A percentile compares a stretch with the other conserved stretches of the same genome.
Conservation (phyloP, 2,329 filamentous ascomycete species). For the Pseudocercospora musae region DNA sequence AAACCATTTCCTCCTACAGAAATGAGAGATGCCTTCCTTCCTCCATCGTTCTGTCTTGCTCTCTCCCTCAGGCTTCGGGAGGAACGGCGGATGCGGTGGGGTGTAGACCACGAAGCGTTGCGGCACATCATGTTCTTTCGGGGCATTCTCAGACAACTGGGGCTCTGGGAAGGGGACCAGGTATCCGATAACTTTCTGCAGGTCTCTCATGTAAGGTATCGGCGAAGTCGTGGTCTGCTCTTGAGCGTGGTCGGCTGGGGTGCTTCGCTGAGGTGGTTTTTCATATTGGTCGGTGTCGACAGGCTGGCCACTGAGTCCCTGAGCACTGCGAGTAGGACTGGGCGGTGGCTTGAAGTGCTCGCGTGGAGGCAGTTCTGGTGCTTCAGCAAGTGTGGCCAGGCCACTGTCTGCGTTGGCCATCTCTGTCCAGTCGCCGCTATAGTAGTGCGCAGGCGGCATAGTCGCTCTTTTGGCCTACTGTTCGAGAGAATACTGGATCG, state of each 20-base stretch:
- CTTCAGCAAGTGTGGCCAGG: background rate
- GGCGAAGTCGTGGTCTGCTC: slow-evolving; percentile 20
- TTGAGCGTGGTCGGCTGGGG: background rate
- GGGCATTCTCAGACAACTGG: slow-evolving; percentile 24
- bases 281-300: background rate
- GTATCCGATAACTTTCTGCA: slow-evolving; percentile 43
- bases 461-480: background rate
- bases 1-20: slow-evolving; percentile 46
- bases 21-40: slow-evolving; percentile 43
- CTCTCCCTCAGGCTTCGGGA: slow-evolving; percentile 41
- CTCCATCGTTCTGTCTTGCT: slow-evolving; percentile 6
- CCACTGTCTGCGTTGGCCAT: slow-evolving; percentile 1
- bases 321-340: background rate
- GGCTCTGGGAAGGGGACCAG: slow-evolving; percentile 45
- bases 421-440: slow-evolving; percentile 2
- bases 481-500: background rate
- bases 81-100: slow-evolving; percentile 41
- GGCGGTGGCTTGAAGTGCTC: slow-evolving; percentile 1
- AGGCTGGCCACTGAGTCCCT: slow-evolving; percentile 3
- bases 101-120: slow-evolving; percentile 46
- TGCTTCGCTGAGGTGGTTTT: slow-evolving; percentile 1
- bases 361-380: slow-evolving; percentile 1
- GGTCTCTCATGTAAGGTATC: slow-evolving; percentile 40
- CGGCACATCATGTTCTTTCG: slow-evolving; percentile 33
- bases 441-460: background rate